Evolutionary conservation across 352 stramenopile genomes (phyloP).

Genomic region (Peronospora belbahrii): DNA sequence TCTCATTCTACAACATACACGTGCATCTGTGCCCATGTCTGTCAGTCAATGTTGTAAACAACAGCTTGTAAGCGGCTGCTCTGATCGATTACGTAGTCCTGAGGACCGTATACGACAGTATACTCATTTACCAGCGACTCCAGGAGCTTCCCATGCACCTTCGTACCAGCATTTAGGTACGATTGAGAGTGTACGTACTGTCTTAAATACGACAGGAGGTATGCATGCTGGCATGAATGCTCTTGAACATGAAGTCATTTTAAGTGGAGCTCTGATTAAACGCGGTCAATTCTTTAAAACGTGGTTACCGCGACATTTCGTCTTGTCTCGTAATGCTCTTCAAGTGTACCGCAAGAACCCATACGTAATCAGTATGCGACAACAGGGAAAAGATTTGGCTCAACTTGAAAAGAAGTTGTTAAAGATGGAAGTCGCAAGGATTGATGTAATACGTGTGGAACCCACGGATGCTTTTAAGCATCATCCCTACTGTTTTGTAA

Average conservation of each 20-base stretch:
- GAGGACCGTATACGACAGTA: constrained; percentile 4
- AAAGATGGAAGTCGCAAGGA: constrained; percentile 49
- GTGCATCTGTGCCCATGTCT: constrained; percentile 8
- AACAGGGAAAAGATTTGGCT: constrained; percentile 35
- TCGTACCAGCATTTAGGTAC: constrained; percentile 22
- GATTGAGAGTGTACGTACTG: constrained; percentile 31
- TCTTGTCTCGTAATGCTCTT: constrained; percentile 50
- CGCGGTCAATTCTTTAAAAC: constrained; percentile 70
- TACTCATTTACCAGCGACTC: not conserved
- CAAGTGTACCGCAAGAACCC: constrained; percentile 74
- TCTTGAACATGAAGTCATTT: constrained; percentile 40
- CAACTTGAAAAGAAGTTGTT: constrained; percentile 51
- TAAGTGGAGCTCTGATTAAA: constrained; percentile 56
- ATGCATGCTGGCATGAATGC: not conserved
- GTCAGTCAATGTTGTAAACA: constrained; percentile 11
- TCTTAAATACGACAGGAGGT: constrained; percentile 15
- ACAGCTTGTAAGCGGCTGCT: constrained; percentile 8
- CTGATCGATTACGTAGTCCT: constrained; percentile 11
- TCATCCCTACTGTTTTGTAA: constrained; percentile 56
- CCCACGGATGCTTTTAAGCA: constrained; percentile 47
- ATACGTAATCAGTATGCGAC: constrained; percentile 14
- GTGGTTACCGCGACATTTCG: constrained; percentile 62
- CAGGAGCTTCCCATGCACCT: not conserved
- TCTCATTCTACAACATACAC: constrained; percentile 15
- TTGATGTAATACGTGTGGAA: constrained; percentile 59